Base-by-base conservation (phyloP, 148 eudicot genomes). In the Persicaria maculosa region DNA sequence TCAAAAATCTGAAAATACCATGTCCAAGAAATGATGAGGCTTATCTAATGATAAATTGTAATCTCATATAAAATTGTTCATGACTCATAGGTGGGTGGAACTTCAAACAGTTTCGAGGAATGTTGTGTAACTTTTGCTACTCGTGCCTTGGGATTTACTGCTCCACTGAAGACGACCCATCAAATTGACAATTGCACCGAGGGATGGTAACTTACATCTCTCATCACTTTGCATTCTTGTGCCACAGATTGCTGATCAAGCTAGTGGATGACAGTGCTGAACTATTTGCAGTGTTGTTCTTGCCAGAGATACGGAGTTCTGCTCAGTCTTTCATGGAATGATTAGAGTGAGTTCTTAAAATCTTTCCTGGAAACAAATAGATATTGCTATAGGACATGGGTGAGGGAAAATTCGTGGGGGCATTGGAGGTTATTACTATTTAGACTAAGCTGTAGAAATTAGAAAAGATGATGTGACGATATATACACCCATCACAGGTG, bases 131-230 rank as follows among this genome's bases (percentile, higher is more conserved):
- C 86, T 69, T 95, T 92, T 84, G 88, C 96, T 48, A 85, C 98
- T 74, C 97, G 92, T 80, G 97, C 97, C 74, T 82, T 95, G 76
- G 92, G 85, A 70, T 85, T 95, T 75, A 65, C 82, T 7, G 77
- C 80, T 68, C 88, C 97, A 25, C 81, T 95, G 71, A 79, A 46
- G 81, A 95, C 98, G 40, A 95, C 98, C 74, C 98, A 95, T 88
- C 98, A 95, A 85, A 95, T 95, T 79, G 98, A 95, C 79, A 95
- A 95, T 77, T 95, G 98, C 76, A 85, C 97, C 5, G 98, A 95
- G 81, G 98, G 98, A 81, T 95, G 98, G 98, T 95, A 89, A 72
- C 47, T 25, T 80, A 58, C 70, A 76, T 22, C 46, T 73, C 53
- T 62, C 67, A 62, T 76, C 5, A 69, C 14, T 36, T 31, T 22